Percentiles rank a stretch among this genome's conserved stretches.
These are phyloP conservation scores for Erythrophleum fordii DNA, from an alignment of 306 rosid genomes.

Conservation along the genomic window DNA sequence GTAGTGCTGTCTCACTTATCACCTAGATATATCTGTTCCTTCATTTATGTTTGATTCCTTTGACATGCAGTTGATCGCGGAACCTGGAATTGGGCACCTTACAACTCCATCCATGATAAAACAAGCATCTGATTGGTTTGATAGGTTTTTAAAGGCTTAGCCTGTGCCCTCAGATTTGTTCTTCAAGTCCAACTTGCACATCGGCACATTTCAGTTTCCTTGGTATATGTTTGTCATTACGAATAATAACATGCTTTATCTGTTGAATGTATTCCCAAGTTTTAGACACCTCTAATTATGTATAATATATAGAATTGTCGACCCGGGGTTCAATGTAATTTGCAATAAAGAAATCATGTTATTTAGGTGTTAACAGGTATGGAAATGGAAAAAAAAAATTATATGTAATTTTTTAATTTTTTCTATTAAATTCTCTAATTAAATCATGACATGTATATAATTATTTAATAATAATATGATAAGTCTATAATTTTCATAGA, in stretches of 20 bases:
- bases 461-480: no score
- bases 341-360: not conserved
- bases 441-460: no score
- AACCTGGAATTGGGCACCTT: constrained; percentile 64
- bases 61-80: constrained; percentile 58
- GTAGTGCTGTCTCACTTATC: not conserved
- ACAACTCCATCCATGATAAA: constrained; percentile 64
- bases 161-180: not conserved
- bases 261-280: not conserved
- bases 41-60: constrained; percentile 31
- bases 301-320: not conserved
- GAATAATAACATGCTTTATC: not conserved
- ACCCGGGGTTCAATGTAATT: not conserved
- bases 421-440: no score
- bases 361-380: not conserved
- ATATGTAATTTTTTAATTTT: no score
- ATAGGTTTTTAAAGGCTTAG: constrained; percentile 55
- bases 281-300: not conserved
- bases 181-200: not conserved
- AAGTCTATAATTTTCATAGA: no score
- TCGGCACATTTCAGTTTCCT: constrained; percentile 18
- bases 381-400: no score
- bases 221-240: not conserved
- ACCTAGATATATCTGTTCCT: not conserved
- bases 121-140: constrained; percentile 86